Evolutionary conservation across 108 stramenopile genomes (phyloP).

Genomic region (Schizochytrium sp.): DNA sequence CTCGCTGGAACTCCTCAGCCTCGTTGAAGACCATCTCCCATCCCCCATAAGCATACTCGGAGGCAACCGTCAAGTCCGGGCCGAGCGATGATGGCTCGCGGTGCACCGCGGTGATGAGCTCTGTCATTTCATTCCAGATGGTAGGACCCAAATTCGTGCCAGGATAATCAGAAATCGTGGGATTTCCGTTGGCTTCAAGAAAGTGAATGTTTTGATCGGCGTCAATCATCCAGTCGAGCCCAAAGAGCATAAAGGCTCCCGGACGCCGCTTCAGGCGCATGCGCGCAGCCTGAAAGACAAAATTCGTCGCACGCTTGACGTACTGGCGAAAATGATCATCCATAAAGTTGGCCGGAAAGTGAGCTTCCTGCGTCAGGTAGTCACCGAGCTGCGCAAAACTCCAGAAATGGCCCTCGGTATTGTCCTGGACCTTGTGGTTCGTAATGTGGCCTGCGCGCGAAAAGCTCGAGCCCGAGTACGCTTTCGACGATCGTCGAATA

Average conservation of each 20-base stretch:
- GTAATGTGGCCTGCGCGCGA: neutral
- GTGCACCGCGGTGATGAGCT: neutral
- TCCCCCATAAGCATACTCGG: neutral
- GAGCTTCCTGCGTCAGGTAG: neutral
- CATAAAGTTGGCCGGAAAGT: neutral
- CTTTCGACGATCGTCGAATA: neutral
- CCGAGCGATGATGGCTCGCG: neutral
- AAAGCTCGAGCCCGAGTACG: neutral
- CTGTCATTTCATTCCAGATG: neutral
- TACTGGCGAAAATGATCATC: neutral
- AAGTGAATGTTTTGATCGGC: neutral
- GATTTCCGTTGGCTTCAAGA: slow-evolving; percentile 12
- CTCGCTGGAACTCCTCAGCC: neutral
- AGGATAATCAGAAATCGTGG: neutral
- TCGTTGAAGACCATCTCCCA: slow-evolving; percentile 16
- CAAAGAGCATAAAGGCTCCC: slow-evolving; percentile 1
- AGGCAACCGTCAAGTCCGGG: neutral
- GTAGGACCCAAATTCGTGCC: neutral
- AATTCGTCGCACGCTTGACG: neutral
- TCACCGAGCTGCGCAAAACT: neutral
- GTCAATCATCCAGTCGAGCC: slow-evolving; percentile 9
- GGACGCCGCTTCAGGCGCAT: neutral
- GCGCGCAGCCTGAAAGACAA: neutral
- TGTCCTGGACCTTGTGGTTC: slow-evolving; percentile 9
- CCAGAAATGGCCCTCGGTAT: neutral